phyloP scores from a whole-genome alignment of 2,329 filamentous ascomycete species.

The Trichoderma afroharzianum region DNA sequence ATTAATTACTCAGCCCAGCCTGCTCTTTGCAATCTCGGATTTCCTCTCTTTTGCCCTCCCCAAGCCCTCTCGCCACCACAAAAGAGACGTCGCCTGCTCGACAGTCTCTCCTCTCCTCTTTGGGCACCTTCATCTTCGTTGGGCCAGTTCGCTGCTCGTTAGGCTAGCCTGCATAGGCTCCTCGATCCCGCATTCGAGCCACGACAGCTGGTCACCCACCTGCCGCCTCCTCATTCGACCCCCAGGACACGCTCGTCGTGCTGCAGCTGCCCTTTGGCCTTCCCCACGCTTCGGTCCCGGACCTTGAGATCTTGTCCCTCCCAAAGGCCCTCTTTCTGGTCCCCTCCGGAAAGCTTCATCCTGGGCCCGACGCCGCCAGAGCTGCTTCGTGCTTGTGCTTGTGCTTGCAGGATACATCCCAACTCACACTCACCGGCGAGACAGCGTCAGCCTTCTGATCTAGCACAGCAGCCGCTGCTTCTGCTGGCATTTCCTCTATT shows the following conservation, averaged over 20 bases:
- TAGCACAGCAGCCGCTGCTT: slow-evolving; percentile 13
- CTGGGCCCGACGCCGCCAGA: slow-evolving; percentile 16
- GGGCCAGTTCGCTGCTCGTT: slow-evolving; percentile 31
- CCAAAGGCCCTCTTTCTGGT: slow-evolving; percentile 20
- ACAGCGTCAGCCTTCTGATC: slow-evolving; percentile 22
- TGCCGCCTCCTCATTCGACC: slow-evolving; percentile 33
- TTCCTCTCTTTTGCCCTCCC: not conserved
- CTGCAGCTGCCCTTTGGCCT: slow-evolving; percentile 28
- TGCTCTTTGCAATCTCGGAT: not conserved
- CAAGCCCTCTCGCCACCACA: not conserved
- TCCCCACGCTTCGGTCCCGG: slow-evolving; percentile 31
- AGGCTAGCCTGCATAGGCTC: slow-evolving; percentile 37
- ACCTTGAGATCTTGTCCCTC: slow-evolving; percentile 30
- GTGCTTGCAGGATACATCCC: slow-evolving; percentile 34
- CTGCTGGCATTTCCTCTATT: slow-evolving; percentile 16
- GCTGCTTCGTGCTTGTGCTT: slow-evolving; percentile 22
- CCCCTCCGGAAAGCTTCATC: slow-evolving; percentile 28
- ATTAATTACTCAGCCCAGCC: not conserved
- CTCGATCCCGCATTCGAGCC: slow-evolving; percentile 38
- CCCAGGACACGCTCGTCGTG: slow-evolving; percentile 22
- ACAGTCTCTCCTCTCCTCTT: not conserved
- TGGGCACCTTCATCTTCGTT: slow-evolving; percentile 26
- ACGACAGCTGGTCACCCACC: slow-evolving; percentile 34
- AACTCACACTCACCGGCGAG: slow-evolving; percentile 29
- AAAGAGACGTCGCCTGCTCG: not conserved